Conservation (phyloP, 2,329 filamentous ascomycete genomes). For the Colletotrichum tropicicola region DNA sequence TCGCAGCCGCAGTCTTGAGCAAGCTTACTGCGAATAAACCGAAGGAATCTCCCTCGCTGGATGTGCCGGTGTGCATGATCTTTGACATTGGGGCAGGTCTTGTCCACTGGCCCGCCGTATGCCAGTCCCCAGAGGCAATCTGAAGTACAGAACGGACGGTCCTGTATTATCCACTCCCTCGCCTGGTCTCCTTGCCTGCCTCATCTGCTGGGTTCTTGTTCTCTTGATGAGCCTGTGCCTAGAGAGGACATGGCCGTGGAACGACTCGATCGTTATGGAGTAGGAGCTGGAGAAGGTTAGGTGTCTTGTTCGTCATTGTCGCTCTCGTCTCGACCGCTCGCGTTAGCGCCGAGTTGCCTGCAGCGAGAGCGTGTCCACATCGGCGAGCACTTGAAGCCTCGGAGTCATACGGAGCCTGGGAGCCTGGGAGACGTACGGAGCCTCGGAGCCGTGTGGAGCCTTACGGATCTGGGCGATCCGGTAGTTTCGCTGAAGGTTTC, state of each 20-base stretch:
- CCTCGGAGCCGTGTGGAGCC: too few relatives aligned
- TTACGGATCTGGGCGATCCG: too few relatives aligned
- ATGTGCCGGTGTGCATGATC: conserved; percentile 38
- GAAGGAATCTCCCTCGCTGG: conserved; percentile 35
- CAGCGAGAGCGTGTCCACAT: conserved; percentile 39
- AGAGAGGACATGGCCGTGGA: neutral
- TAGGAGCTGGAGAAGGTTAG: neutral
- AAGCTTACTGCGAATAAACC: conserved; percentile 38
- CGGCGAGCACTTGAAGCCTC: conserved; percentile 37
- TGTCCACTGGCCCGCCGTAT: conserved; percentile 35
- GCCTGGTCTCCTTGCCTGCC: conserved; percentile 2
- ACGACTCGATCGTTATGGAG: neutral
- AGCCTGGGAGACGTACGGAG: too few relatives aligned
- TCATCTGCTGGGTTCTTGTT: conserved; percentile 1
- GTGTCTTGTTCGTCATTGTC: neutral
- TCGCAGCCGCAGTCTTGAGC: conserved; percentile 39
- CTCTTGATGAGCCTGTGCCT: neutral
- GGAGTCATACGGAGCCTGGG: too few relatives aligned
- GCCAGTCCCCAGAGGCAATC: conserved; percentile 38
- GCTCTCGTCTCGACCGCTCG: neutral
- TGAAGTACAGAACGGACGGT: conserved; percentile 39
- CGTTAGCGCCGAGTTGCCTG: neutral
- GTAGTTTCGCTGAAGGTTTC: too few relatives aligned
- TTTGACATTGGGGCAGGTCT: conserved; percentile 38
- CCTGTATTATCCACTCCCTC: conserved; percentile 31